Evolutionary conservation across 2,329 filamentous ascomycete genomes (phyloP), one percentile per base, ranked within the genome.

Genomic region (Pyrenophora teres): DNA sequence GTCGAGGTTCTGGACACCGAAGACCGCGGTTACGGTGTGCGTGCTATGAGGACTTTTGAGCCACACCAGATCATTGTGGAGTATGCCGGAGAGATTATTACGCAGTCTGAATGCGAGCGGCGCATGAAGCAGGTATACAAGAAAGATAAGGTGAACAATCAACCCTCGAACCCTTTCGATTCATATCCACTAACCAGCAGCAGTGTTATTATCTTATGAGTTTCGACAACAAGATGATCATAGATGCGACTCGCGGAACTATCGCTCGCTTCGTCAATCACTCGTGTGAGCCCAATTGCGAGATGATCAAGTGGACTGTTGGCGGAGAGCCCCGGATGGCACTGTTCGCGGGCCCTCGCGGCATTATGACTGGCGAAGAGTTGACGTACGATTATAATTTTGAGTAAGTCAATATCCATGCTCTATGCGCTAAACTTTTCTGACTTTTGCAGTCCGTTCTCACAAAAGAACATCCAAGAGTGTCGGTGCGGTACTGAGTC

Each of bases 151-250:
- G 92, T 96, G 73, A 73, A 85, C 21, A 30, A 18, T 1, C 15
- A 33, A 60, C 43, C 9, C 35, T 30, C 13, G 23, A 21, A 9
- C 15, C 23, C 4, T 31, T 30, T 30, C 27, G 9, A 27, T 16
- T 19, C 4, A 25, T 10, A 6, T n/a, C 21, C 32, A 46, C 66
- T 71, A 44, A 71, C 59, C 15, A 36, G 2, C 46, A 37, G 16
- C 63, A 96, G 90, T 96, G 92, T 75, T 97, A 96, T 75, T 99
- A 99, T 74, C 80, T 99, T 42, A 99, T 99, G 94, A 92, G 91
- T 49, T 97, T 97, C 71, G 92, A 97, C 70, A 92, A 97, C 74
- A 94, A 95, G 74, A 94, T 97, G 86, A 96, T 97, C 66, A 96
- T 99, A 60, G 94, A 99, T 77, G 94, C 93, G 30, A 97, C 92